phyloP scores from a whole-genome alignment of 805 yeast species.

The Barnettozyma populi region DNA sequence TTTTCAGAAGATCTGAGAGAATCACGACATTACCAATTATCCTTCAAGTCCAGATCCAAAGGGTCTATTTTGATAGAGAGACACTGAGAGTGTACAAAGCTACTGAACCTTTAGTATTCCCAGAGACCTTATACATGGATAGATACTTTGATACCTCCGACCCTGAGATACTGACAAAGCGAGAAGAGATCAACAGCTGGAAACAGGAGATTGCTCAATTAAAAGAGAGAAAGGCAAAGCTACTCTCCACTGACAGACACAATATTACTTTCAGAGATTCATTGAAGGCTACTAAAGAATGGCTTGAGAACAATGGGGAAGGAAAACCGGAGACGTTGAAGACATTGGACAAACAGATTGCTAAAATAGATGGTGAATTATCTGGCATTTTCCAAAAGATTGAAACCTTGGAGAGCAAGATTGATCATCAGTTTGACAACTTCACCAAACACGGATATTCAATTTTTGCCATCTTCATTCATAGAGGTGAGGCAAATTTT shows the following conservation, averaged over 20 bases:
- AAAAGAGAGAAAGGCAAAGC: slow-evolving; percentile 35
- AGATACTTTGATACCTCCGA: slow-evolving; percentile 74
- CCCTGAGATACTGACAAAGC: slow-evolving; percentile 41
- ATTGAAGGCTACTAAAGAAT: slow-evolving; percentile 51
- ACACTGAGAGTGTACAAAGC: slow-evolving; percentile 74
- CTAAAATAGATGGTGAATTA: slow-evolving; percentile 42
- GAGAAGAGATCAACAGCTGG: slow-evolving; percentile 56
- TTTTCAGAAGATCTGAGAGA: slow-evolving; percentile 67
- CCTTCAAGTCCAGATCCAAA: slow-evolving; percentile 86
- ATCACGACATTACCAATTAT: slow-evolving; percentile 71
- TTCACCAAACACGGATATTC: slow-evolving; percentile 68
- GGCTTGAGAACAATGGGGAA: slow-evolving; percentile 37
- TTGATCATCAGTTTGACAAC: slow-evolving; percentile 56
- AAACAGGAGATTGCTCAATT: slow-evolving; percentile 46
- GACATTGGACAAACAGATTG: slow-evolving; percentile 42
- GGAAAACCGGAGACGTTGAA: slow-evolving; percentile 44
- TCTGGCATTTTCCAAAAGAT: slow-evolving; percentile 37
- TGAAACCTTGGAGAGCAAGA: slow-evolving; percentile 38
- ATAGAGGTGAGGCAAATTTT: slow-evolving; percentile 90
- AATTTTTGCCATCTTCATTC: slow-evolving; percentile 88
- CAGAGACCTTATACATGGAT: slow-evolving; percentile 76
- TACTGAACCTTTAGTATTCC: slow-evolving; percentile 74
- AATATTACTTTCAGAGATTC: slow-evolving; percentile 47
- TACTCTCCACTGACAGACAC: slow-evolving; percentile 42
- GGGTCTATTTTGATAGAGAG: slow-evolving; percentile 84